Conservation (phyloP, 2,329 filamentous ascomycete genomes). For the Neofusicoccum cordaticola region DNA sequence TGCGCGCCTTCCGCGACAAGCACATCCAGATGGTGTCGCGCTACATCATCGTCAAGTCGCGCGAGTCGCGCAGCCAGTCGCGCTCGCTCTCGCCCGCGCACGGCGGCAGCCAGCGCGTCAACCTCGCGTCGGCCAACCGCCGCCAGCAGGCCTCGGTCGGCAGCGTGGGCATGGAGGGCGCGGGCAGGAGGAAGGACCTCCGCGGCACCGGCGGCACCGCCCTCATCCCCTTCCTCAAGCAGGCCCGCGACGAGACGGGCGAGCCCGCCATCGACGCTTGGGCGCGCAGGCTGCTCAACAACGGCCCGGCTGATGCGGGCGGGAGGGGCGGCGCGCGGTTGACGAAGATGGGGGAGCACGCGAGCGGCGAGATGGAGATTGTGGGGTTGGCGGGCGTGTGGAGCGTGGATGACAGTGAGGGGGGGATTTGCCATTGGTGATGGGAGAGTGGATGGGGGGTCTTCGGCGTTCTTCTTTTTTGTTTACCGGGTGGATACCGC, state of each 20-base stretch:
- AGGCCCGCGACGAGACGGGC: conserved; percentile 92
- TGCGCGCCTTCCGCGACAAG: conserved; percentile 79
- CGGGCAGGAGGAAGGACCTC: conserved; percentile 50
- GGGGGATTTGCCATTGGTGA: conserved; percentile 57
- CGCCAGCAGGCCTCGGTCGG: conserved; percentile 20
- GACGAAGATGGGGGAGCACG: conserved; percentile 53
- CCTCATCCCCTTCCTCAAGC: conserved; percentile 92
- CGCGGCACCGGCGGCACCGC: conserved; percentile 92
- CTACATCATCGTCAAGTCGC: conserved; percentile 88
- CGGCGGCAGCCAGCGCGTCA: conserved; percentile 41
- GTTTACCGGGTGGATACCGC: too few relatives aligned
- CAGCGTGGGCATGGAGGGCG: conserved; percentile 20
- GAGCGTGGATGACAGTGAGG: conserved; percentile 81
- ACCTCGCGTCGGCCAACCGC: conserved; percentile 57
- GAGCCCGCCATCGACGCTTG: conserved; percentile 78
- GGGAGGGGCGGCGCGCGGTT: conserved; percentile 43
- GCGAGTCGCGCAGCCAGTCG: conserved; percentile 61
- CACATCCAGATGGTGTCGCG: conserved; percentile 95
- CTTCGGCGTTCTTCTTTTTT: not conserved
- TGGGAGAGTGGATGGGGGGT: not conserved
- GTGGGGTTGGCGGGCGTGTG: conserved; percentile 79
- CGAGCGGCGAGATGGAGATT: conserved; percentile 55
- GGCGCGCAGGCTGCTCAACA: conserved; percentile 58
- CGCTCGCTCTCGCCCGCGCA: conserved; percentile 53
- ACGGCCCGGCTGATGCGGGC: conserved; percentile 41